These are phyloP conservation scores for Fusarium palustre DNA, from an alignment of 2,329 filamentous ascomycete species.

Conservation along the genomic window DNA sequence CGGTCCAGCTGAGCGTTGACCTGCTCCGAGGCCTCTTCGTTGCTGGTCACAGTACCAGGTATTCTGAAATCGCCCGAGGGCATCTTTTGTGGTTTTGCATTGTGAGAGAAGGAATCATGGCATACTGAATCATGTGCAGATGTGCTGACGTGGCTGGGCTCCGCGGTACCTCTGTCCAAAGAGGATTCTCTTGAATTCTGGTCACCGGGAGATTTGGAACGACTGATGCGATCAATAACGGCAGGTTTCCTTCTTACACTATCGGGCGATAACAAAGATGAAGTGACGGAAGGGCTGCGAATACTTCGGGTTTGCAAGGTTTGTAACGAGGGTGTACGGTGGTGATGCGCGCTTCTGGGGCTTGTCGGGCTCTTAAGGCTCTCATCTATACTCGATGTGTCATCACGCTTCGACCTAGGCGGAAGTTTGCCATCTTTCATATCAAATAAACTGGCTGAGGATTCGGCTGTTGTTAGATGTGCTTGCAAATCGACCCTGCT, in stretches of 20 bases:
- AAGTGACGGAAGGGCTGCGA: constrained; percentile 51
- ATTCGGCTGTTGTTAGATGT: constrained; percentile 52
- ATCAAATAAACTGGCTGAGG: constrained; percentile 55
- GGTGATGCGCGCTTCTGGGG: constrained; percentile 53
- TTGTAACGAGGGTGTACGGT: constrained; percentile 52
- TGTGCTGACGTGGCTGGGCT: constrained; percentile 68
- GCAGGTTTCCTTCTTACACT: constrained; percentile 60
- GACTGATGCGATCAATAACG: constrained; percentile 67
- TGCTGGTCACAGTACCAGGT: constrained; percentile 66
- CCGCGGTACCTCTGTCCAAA: constrained; percentile 66
- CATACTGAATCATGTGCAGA: constrained; percentile 69
- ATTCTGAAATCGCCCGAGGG: constrained; percentile 63
- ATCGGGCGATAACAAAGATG: constrained; percentile 53
- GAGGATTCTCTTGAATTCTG: constrained; percentile 69
- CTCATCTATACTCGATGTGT: constrained; percentile 60
- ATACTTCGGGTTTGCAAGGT: constrained; percentile 53
- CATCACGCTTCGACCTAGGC: constrained; percentile 55
- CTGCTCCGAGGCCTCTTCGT: constrained; percentile 67
- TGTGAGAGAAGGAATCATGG: constrained; percentile 66
- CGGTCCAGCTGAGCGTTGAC: constrained; percentile 73
- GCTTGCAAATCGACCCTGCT: constrained; percentile 57
- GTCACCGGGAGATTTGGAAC: constrained; percentile 57
- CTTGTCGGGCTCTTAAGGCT: constrained; percentile 61
- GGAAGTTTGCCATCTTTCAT: constrained; percentile 52
- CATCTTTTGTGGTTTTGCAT: constrained; percentile 59